Evolutionary conservation across 1,284 basidiomycete genomes (phyloP), one percentile per base, ranked within the genome.

Genomic region (Heliocybe sulcata): DNA sequence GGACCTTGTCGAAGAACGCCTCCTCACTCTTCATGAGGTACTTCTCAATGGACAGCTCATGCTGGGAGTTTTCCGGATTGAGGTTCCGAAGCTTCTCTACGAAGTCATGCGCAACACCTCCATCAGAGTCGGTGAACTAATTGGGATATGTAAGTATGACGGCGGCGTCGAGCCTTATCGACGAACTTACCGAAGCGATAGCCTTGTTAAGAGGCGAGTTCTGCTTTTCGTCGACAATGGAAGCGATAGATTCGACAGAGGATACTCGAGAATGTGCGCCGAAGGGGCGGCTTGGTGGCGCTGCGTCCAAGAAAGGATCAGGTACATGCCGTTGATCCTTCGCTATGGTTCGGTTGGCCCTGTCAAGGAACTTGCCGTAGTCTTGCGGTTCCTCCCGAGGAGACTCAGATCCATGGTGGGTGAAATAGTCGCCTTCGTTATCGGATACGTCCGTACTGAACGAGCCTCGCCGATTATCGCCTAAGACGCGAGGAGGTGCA

Each of bases 201-300:
- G 92, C 91, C 72, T 94, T 94, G 74, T 96, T 96, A 57, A 95
- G 72, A 4, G 92, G 91, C 11, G 92, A 94, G 57, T 88, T 87
- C 1, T 75, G 75, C 74, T 95, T 95, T 64, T 95, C 93, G 61
- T 94, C 91, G 42, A 92, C 88, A 55, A 95, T 92, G 2, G 88
- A 88, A 10, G 87, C 83, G 58, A 95, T 92, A 3, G 91, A 93
- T 64, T 94, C 93, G 26, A 89, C 84, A 0, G 91, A 94, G 0
- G 87, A 87, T 2, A 81, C 79, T 11, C 90, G 79, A 29, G 89
- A 92, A 67, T 92, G 88, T n/a, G 74, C 61, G 54, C 87, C 87
- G 70, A 93, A 94, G 0, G 92, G 91, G 59, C 81, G 78, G 29
- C 71, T 75, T 3, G 91, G 92, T 2, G 72, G 67, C 22, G 75